Evolutionary conservation across 139 green algal genomes (phyloP).

Genomic region (Chlamydomonas urium): DNA sequence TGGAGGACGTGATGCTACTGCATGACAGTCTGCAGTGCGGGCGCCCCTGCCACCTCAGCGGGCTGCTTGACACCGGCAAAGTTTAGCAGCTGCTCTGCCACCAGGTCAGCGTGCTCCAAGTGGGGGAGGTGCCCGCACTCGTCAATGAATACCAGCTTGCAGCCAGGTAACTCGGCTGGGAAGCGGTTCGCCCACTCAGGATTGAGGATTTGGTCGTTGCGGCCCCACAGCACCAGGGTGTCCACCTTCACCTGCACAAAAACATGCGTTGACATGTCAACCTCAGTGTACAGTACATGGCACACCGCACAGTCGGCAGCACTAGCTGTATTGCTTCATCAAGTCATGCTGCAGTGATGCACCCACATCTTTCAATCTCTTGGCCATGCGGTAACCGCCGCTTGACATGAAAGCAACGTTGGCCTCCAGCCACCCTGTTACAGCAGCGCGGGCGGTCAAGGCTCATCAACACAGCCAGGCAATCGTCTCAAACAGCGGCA

Average conservation of each 20-base stretch:
- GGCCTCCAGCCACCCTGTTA: conserved; percentile 74
- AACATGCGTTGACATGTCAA: neutral
- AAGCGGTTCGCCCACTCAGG: conserved; percentile 51
- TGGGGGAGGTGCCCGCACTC: conserved; percentile 82
- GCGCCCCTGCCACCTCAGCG: too few relatives aligned
- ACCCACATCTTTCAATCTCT: conserved; percentile 18
- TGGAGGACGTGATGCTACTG: too few relatives aligned
- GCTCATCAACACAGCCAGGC: too few relatives aligned
- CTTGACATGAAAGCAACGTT: conserved; percentile 89
- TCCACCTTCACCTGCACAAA: conserved; percentile 52
- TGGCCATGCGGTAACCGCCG: conserved; percentile 77
- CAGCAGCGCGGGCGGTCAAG: neutral
- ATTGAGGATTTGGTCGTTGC: conserved; percentile 80
- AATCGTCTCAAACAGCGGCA: too few relatives aligned
- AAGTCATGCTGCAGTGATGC: too few relatives aligned
- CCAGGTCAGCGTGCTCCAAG: conserved; percentile 53
- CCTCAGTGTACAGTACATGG: too few relatives aligned
- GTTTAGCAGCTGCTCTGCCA: neutral
- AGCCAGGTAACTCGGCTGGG: conserved; percentile 41
- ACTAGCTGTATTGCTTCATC: too few relatives aligned
- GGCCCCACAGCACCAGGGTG: conserved; percentile 88
- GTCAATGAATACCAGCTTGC: conserved; percentile 64
- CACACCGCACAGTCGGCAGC: too few relatives aligned
- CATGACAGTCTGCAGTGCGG: too few relatives aligned
- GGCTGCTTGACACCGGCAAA: too few relatives aligned